These are phyloP conservation scores for Ramaria sp. DNA, from an alignment of 768 basidiomycete species.

Conservation along the genomic window DNA sequence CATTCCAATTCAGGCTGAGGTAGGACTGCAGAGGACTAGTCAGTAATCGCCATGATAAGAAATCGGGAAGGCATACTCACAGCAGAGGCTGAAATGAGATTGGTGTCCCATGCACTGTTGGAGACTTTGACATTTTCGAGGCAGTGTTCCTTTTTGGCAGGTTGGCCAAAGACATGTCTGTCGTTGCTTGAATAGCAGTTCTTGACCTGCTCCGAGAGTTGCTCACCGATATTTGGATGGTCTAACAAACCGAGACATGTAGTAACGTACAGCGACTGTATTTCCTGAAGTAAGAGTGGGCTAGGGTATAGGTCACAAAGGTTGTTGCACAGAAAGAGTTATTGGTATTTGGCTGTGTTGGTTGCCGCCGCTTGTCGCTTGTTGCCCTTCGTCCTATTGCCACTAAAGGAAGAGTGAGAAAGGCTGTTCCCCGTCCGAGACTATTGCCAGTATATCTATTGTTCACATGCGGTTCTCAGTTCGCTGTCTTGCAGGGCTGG, in stretches of 20 bases:
- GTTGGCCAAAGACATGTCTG: constrained; percentile 88
- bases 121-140: constrained; percentile 80
- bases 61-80: constrained; percentile 31
- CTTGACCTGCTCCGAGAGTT: constrained; percentile 10
- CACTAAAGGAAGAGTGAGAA: too few relatives aligned
- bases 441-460: too few relatives aligned
- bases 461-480: too few relatives aligned
- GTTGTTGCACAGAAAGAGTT: background rate
- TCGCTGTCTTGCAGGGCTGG: too few relatives aligned
- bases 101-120: constrained; percentile 93
- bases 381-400: too few relatives aligned
- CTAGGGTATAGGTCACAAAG: background rate
- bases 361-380: background rate
- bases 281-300: background rate
- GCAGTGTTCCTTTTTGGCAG: constrained; percentile 73
- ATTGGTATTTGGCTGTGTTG: background rate
- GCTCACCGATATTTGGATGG: constrained; percentile 78
- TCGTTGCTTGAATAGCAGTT: constrained; percentile 9
- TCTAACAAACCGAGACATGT: constrained; percentile 80
- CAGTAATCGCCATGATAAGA: background rate
- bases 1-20: constrained; percentile 90
- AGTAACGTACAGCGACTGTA: background rate
- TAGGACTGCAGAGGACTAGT: constrained; percentile 43
- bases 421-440: too few relatives aligned
- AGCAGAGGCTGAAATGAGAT: constrained; percentile 75